These are phyloP conservation scores for Scheffersomyces lignicola DNA, from an alignment of 1,139 yeast species.

Conservation along the genomic window DNA sequence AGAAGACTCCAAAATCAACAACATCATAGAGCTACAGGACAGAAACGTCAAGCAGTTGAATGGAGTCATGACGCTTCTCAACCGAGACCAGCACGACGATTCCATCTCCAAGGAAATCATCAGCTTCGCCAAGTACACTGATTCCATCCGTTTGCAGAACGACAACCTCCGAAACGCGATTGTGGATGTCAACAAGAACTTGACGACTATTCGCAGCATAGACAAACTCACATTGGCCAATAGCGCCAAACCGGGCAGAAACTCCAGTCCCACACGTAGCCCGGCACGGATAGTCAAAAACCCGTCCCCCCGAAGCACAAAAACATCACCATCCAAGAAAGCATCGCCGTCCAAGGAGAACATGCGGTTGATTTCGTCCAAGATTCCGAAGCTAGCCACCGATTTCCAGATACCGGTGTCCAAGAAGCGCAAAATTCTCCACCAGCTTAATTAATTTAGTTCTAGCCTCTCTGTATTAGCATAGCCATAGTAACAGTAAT, in stretches of 20 bases:
- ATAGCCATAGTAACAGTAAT: no score
- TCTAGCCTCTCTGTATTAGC: no score
- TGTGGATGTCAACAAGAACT: constrained; percentile 1
- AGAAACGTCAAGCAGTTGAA: background rate
- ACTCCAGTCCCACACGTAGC: no score
- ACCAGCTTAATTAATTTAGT: no score
- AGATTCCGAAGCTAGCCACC: constrained; percentile 1
- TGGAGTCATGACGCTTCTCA: background rate
- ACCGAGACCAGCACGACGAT: background rate
- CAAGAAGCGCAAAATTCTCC: constrained; percentile 1
- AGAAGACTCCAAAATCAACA: constrained; percentile 1
- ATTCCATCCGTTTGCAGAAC: background rate
- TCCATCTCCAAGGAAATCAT: background rate
- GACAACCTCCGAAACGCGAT: constrained; percentile 1
- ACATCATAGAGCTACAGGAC: background rate
- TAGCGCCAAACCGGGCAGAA: no score
- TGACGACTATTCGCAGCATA: background rate
- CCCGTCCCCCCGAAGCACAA: background rate
- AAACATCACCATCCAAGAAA: background rate
- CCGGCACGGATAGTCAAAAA: background rate
- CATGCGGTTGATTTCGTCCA: background rate
- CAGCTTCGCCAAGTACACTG: background rate
- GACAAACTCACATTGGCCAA: constrained; percentile 1
- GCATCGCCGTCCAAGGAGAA: constrained; percentile 1
- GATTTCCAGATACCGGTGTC: background rate